phyloP scores from a whole-genome alignment of 169 alveolate genomes.

The Ichthyophthirius multifiliis region DNA sequence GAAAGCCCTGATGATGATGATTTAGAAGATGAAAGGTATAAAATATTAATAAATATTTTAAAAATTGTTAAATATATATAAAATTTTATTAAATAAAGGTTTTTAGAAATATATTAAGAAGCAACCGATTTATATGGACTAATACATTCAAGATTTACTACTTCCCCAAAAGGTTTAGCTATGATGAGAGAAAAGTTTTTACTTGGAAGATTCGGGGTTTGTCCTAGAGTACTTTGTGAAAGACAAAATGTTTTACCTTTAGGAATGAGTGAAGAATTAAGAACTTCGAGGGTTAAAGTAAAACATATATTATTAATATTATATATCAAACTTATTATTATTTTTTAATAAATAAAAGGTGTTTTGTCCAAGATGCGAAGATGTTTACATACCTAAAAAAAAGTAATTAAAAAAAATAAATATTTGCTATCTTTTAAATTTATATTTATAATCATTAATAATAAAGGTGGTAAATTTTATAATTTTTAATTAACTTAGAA shows the following conservation, averaged over 20 bases:
- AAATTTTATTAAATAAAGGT: constrained; percentile 56
- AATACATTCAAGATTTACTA: constrained; percentile 84
- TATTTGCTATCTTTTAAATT: no score
- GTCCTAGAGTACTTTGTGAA: constrained; percentile 86
- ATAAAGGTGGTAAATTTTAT: no score
- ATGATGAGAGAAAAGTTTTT: constrained; percentile 76
- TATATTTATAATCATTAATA: no score
- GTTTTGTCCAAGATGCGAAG: constrained; percentile 87
- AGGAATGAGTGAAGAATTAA: constrained; percentile 77
- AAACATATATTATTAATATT: no score
- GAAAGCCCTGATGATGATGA: constrained; percentile 65
- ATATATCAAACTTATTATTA: no score
- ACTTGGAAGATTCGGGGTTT: constrained; percentile 72
- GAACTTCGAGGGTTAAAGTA: constrained; percentile 77
- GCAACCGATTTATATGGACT: constrained; percentile 85
- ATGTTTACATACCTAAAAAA: constrained; percentile 77
- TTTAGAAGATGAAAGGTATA: constrained; percentile 48
- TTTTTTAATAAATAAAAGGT: constrained; percentile 52
- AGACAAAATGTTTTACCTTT: constrained; percentile 78
- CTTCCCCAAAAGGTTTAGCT: constrained; percentile 70
- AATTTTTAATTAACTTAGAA: no score
- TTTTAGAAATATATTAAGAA: constrained; percentile 73
- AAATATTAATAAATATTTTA: neutral
- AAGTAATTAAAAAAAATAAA: no score
- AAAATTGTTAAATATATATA: no score